Base-by-base conservation (phyloP, 2,329 filamentous ascomycete species). In the Diplodia corticola region DNA sequence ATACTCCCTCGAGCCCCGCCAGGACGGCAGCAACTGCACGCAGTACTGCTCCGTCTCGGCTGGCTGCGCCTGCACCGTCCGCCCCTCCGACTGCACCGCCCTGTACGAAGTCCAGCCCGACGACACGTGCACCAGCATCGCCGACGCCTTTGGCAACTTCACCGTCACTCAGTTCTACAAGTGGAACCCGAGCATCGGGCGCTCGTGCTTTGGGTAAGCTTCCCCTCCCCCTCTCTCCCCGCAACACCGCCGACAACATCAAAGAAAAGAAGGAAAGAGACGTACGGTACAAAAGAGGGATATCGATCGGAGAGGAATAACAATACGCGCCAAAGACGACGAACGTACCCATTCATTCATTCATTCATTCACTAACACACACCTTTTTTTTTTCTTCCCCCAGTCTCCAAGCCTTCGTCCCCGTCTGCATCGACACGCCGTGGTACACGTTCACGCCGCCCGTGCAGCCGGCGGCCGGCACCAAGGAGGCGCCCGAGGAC, bases 41-140 rank as follows among this genome's bases (percentile, higher is more conserved):
- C 67, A 72, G 12, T 73, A 72, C 67, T 72, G 71, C 68, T 69
- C 66, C 33, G 63, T 69, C 20, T 53, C 67, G 24, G 70, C 71
- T 7, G 71, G 71, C 20, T 73, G 71, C 44, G 68, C 70, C 15
- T 72, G 71, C 64, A 71, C 71, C 48, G 60, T 60, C 5, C 64
- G 70, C 12, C 71, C 71, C 50, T 71, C 71, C 20, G 71, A 73
- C 68, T 73, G 71, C 69, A 68, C 67, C 4, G 71, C 69, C 40
- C 69, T 54, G 40, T 76, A 76, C 69, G 68, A 70, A 28, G 71
- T 73, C 46, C 67, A 75, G 40, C 54, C 72, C 24, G 72, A 67
- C 50, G 75, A 77, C 30, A 76, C 69, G 65, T 77, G 75, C 67
- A 67, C 70, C 40, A 70, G 68, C 54, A 73, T 77, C 64, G 74